Evolutionary conservation across 2,329 filamentous ascomycete species (phyloP).

Genomic region (Rhinocladiella similis): DNA sequence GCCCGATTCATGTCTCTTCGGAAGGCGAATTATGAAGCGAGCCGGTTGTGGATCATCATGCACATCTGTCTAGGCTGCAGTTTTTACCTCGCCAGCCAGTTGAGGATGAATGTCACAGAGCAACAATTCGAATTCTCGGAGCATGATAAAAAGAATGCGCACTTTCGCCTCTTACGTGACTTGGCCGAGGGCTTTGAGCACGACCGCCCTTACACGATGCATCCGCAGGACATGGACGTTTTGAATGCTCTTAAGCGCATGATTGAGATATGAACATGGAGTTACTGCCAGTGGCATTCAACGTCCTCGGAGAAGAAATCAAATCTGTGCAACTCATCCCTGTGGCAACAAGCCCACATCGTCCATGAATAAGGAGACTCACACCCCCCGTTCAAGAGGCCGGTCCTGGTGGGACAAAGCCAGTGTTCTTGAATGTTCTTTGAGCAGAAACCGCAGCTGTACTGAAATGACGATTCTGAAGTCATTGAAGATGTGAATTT

Average conservation of each 20-base stretch:
- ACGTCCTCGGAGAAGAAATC: too few species aligned
- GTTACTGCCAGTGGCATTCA: too few species aligned
- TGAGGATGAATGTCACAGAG: not conserved
- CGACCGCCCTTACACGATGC: conserved; percentile 4
- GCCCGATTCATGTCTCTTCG: conserved; percentile 6
- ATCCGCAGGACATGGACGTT: conserved; percentile 9
- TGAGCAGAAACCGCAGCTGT: too few species aligned
- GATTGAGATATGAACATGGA: not conserved
- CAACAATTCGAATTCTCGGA: not conserved
- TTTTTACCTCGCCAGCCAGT: conserved; percentile 2
- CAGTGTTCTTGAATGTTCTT: too few species aligned
- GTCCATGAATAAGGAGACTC: too few species aligned
- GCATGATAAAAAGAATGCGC: not conserved
- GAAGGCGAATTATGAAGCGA: conserved; percentile 3
- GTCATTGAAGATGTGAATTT: too few species aligned
- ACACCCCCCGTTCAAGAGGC: too few species aligned
- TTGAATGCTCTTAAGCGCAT: conserved; percentile 6
- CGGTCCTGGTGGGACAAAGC: too few species aligned
- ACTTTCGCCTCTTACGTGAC: not conserved
- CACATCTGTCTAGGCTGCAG: conserved; percentile 7
- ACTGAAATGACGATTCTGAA: too few species aligned
- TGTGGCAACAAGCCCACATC: too few species aligned
- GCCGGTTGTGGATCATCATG: conserved; percentile 10
- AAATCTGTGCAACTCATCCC: too few species aligned
- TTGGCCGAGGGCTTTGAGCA: conserved; percentile 7